phyloP scores from a whole-genome alignment of 225 moss, liverwort and hornwort species.

The Climacium dendroides region DNA sequence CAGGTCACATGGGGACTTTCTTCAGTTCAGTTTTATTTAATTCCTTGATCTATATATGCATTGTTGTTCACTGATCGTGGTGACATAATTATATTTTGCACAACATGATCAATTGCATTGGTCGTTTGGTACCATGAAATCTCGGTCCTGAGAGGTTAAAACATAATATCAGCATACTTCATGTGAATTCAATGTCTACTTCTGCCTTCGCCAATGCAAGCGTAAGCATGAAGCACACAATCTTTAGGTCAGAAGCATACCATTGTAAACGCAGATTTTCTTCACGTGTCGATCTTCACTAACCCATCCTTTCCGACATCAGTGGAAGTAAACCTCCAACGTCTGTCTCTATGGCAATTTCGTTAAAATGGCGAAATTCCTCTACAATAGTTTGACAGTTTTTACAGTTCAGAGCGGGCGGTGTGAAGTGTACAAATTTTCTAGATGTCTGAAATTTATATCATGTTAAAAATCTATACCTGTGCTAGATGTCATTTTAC shows the following conservation, averaged over 20 bases:
- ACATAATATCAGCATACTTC: no score
- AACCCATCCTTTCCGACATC: not conserved
- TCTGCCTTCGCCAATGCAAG: not conserved
- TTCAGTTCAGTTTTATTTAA: not conserved
- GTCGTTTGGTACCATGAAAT: not conserved
- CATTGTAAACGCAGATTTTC: not conserved
- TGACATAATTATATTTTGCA: not conserved
- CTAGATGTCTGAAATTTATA: no score
- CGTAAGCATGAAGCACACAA: not conserved
- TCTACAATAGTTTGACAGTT: no score
- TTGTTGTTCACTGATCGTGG: not conserved
- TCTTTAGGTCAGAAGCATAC: not conserved
- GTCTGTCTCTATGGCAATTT: no score
- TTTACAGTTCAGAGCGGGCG: no score
- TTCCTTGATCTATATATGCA: not conserved
- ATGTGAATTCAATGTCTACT: not conserved
- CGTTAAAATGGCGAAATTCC: no score
- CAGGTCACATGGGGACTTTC: not conserved
- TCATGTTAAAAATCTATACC: no score
- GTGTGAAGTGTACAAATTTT: no score
- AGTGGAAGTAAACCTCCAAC: not conserved
- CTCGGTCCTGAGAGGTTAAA: not conserved
- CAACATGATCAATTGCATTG: not conserved
- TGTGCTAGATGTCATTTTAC: no score
- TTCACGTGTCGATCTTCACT: not conserved